Percentiles rank a stretch among this genome's conserved stretches.
Evolutionary conservation across 306 rosid genomes (phyloP).

Genomic region (Trifolium pratense): DNA sequence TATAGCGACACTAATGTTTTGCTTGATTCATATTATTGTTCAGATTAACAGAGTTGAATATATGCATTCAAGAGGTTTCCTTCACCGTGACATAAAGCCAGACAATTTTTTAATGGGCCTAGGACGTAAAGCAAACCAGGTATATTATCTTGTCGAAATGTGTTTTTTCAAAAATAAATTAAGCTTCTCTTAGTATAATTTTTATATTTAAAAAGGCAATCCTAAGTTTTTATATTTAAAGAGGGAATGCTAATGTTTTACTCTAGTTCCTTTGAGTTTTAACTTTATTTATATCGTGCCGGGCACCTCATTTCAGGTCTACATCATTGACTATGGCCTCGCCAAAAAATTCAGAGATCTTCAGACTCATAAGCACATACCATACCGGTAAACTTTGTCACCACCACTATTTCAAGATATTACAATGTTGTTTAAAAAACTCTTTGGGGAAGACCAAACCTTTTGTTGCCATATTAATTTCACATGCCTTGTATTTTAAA

Average conservation of each 20-base stretch:
- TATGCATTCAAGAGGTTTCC: conserved; percentile 99
- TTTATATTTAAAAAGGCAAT: too few species aligned
- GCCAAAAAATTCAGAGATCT: conserved; percentile 97
- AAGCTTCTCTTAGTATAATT: too few species aligned
- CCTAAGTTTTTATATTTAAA: too few species aligned
- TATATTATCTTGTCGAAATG: conserved; percentile 45
- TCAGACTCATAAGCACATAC: conserved; percentile 95
- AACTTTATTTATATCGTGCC: conserved; percentile 28
- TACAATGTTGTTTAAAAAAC: neutral
- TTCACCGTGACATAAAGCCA: conserved; percentile 99
- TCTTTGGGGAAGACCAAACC: neutral
- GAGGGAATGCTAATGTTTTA: too few species aligned
- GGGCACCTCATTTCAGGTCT: conserved; percentile 65
- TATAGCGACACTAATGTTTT: conserved; percentile 29
- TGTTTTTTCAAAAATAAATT: conserved; percentile 32
- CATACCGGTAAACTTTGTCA: conserved; percentile 73
- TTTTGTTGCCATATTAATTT: conserved; percentile 17
- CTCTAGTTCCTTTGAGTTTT: too few species aligned
- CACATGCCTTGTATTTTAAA: conserved; percentile 25
- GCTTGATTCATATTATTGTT: conserved; percentile 36
- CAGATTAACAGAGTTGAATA: conserved; percentile 98
- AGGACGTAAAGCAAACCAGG: conserved; percentile 99
- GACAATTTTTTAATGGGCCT: conserved; percentile 99
- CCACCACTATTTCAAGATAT: conserved; percentile 21
- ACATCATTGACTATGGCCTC: conserved; percentile 92